Evolutionary conservation across 140 eudicot species (phyloP).

Genomic region (Stevia rebaudiana): DNA sequence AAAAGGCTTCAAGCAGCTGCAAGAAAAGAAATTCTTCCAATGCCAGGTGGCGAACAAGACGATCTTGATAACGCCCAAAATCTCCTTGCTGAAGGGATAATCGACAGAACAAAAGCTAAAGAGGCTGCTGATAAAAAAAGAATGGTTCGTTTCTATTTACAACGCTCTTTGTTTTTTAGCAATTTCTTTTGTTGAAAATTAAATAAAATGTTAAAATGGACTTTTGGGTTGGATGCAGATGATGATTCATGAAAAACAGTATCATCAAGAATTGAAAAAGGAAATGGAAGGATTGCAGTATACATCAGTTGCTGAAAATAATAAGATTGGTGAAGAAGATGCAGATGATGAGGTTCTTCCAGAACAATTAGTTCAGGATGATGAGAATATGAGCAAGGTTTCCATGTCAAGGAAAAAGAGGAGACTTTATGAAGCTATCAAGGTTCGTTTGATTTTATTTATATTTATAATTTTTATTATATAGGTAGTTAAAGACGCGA

Average conservation of each 20-base stretch:
- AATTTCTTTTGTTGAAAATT: neutral
- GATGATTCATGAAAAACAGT: constrained; percentile 46
- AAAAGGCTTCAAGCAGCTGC: constrained; percentile 74
- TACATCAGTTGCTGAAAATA: constrained; percentile 18
- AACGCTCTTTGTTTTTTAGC: neutral
- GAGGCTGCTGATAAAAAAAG: constrained; percentile 65
- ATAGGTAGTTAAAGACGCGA: too few species aligned
- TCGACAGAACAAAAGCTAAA: constrained; percentile 67
- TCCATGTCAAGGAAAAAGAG: constrained; percentile 57
- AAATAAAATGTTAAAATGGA: neutral
- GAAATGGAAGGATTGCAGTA: constrained; percentile 42
- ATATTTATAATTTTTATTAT: too few species aligned
- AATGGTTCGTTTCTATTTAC: constrained; percentile 31
- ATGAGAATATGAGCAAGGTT: constrained; percentile 32
- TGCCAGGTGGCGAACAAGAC: constrained; percentile 77
- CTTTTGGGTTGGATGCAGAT: constrained; percentile 39
- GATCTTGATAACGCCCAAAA: constrained; percentile 64
- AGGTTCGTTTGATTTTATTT: constrained; percentile 29
- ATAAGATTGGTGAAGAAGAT: constrained; percentile 21
- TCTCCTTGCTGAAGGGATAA: constrained; percentile 53
- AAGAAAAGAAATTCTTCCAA: constrained; percentile 74
- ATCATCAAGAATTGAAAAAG: constrained; percentile 48
- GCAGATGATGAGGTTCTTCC: constrained; percentile 20
- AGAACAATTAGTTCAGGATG: constrained; percentile 43
- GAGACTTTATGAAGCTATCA: constrained; percentile 55